phyloP scores from a whole-genome alignment of 306 rosid genomes.

The Hippophae tibetana region DNA sequence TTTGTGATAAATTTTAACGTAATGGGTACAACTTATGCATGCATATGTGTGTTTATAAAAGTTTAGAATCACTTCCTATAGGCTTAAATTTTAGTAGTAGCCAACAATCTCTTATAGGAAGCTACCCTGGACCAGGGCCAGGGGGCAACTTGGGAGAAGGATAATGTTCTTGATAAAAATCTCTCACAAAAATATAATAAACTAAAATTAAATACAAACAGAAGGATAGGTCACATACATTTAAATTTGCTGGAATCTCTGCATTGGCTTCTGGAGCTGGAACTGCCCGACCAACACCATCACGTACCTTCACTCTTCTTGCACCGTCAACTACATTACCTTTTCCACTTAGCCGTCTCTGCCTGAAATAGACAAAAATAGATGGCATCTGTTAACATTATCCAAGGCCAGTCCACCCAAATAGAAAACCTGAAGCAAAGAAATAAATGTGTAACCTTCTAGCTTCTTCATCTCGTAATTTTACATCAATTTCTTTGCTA shows the following conservation, averaged over 20 bases:
- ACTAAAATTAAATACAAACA: neutral
- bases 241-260: constrained; percentile 80
- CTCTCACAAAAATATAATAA: neutral
- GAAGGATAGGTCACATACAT: constrained; percentile 41
- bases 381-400: constrained; percentile 17
- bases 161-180: too few species aligned
- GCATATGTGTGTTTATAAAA: too few species aligned
- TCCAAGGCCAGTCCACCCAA: constrained; percentile 16
- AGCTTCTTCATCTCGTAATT: constrained; percentile 88
- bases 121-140: too few species aligned
- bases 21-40: too few species aligned
- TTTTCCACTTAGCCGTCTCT: constrained; percentile 62
- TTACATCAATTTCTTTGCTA: constrained; percentile 81
- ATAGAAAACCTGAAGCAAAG: constrained; percentile 11
- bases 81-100: too few species aligned
- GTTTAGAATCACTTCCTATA: too few species aligned
- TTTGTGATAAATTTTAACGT: too few species aligned
- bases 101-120: too few species aligned
- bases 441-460: constrained; percentile 49
- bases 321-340: constrained; percentile 53
- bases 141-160: too few species aligned
- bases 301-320: constrained; percentile 63
- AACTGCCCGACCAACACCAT: constrained; percentile 62
- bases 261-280: constrained; percentile 99
- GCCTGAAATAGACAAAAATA: constrained; percentile 42